Conservation (phyloP, 2,329 filamentous ascomycete species). For the Hansfordia pulvinata region DNA sequence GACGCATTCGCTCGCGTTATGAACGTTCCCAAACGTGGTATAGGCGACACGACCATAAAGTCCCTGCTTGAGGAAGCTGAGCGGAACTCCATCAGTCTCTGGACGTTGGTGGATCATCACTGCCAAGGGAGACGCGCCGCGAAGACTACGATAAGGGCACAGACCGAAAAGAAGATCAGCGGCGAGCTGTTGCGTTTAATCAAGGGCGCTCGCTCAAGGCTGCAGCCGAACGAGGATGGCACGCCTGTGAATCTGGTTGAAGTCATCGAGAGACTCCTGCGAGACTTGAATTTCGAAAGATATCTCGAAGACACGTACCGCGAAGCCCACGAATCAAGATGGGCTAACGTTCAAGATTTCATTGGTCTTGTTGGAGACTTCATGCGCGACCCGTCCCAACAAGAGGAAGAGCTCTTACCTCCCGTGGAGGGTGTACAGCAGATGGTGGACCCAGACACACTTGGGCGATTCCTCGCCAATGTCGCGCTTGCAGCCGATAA, state of each 20-base stretch:
- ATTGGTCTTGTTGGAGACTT: slow-evolving; percentile 67
- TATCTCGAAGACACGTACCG: slow-evolving; percentile 59
- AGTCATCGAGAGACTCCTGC: slow-evolving; percentile 38
- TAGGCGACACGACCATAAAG: slow-evolving; percentile 70
- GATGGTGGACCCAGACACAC: slow-evolving; percentile 43
- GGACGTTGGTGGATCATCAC: slow-evolving; percentile 53
- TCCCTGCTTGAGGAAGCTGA: slow-evolving; percentile 66
- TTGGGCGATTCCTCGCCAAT: slow-evolving; percentile 79
- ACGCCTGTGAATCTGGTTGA: slow-evolving; percentile 26
- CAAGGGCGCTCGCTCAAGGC: slow-evolving; percentile 19
- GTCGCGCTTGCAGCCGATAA: slow-evolving; percentile 74
- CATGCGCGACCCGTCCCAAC: slow-evolving; percentile 24
- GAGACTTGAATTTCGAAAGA: slow-evolving; percentile 58
- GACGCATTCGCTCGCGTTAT: slow-evolving; percentile 75
- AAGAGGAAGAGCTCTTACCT: slow-evolving; percentile 44
- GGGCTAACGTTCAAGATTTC: slow-evolving; percentile 87
- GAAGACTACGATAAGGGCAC: slow-evolving; percentile 33
- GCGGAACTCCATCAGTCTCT: slow-evolving; percentile 53
- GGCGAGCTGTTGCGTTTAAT: slow-evolving; percentile 31
- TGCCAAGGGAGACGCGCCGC: slow-evolving; percentile 33
- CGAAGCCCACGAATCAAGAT: slow-evolving; percentile 63
- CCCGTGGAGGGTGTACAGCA: slow-evolving; percentile 61
- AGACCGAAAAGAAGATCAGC: slow-evolving; percentile 38
- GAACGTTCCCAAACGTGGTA: slow-evolving; percentile 68
- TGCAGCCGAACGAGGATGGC: slow-evolving; percentile 14